Percentiles rank a stretch among this genome's conserved stretches.
phyloP scores from a whole-genome alignment of 169 alveolate genomes.

The Fabrea salina region DNA sequence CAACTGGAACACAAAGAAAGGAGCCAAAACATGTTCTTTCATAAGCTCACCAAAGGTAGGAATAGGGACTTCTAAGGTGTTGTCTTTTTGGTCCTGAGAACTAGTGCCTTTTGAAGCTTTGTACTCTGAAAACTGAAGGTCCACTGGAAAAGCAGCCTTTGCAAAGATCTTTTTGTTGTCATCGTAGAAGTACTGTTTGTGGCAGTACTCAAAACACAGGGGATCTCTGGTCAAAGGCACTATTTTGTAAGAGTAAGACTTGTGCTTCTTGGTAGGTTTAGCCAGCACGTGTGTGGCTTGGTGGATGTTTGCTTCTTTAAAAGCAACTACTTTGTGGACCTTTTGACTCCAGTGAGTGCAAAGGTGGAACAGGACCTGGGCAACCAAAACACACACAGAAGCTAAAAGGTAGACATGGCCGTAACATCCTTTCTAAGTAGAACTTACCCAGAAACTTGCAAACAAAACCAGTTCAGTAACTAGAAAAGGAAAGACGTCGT shows the following conservation, averaged over 20 bases:
- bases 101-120: slow-evolving; percentile 40
- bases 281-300: neutral
- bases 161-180: slow-evolving; percentile 40
- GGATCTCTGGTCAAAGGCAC: neutral
- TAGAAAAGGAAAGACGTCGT: slow-evolving; percentile 12
- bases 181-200: slow-evolving; percentile 49
- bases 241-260: neutral
- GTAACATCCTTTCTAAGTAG: neutral
- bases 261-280: neutral
- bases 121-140: slow-evolving; percentile 39
- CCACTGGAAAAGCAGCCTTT: slow-evolving; percentile 49
- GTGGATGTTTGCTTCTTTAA: neutral
- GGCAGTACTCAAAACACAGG: slow-evolving; percentile 44
- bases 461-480: neutral
- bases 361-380: neutral
- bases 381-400: neutral
- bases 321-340: neutral
- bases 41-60: slow-evolving; percentile 89
- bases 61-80: slow-evolving; percentile 90
- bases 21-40: slow-evolving; percentile 92
- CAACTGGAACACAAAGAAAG: slow-evolving; percentile 95
- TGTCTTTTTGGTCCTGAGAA: slow-evolving; percentile 52
- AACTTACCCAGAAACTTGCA: neutral
- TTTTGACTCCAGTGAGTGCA: neutral
- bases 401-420: neutral